These are phyloP conservation scores for Xylaria telfairii DNA, from an alignment of 495 filamentous ascomycete species.

Conservation along the genomic window DNA sequence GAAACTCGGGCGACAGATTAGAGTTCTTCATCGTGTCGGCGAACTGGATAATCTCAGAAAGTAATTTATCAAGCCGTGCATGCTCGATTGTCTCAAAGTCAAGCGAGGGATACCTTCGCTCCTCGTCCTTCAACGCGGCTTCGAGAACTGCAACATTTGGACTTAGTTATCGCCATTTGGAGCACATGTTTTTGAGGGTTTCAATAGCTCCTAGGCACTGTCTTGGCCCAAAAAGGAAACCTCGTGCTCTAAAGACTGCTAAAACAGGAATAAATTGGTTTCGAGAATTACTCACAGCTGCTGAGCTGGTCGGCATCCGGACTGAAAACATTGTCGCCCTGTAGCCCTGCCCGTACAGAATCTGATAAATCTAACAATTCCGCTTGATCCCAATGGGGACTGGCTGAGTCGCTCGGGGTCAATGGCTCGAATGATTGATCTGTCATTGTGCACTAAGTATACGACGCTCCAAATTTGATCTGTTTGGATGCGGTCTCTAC, in stretches of 20 bases:
- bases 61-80: conserved; percentile 52
- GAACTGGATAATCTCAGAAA: conserved; percentile 42
- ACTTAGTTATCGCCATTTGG: too few species aligned
- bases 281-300: too few species aligned
- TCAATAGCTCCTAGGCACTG: too few species aligned
- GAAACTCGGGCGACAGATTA: conserved; percentile 18
- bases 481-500: background rate
- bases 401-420: conserved; percentile 2
- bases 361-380: conserved; percentile 43
- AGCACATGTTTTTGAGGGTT: too few species aligned
- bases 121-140: conserved; percentile 41
- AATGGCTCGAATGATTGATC: conserved; percentile 22
- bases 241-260: too few species aligned
- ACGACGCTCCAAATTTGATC: background rate
- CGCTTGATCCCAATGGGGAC: conserved; percentile 27
- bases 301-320: conserved; percentile 35
- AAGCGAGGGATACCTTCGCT: conserved; percentile 29
- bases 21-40: conserved; percentile 23
- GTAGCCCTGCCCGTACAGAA: conserved; percentile 40
- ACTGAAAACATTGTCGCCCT: conserved; percentile 13
- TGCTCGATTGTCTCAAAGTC: conserved; percentile 42
- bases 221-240: too few species aligned
- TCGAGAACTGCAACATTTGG: too few species aligned
- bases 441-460: conserved; percentile 23
- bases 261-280: too few species aligned